Conservation (phyloP, 2,329 filamentous ascomycete genomes). For the Diaporthe australafricana region DNA sequence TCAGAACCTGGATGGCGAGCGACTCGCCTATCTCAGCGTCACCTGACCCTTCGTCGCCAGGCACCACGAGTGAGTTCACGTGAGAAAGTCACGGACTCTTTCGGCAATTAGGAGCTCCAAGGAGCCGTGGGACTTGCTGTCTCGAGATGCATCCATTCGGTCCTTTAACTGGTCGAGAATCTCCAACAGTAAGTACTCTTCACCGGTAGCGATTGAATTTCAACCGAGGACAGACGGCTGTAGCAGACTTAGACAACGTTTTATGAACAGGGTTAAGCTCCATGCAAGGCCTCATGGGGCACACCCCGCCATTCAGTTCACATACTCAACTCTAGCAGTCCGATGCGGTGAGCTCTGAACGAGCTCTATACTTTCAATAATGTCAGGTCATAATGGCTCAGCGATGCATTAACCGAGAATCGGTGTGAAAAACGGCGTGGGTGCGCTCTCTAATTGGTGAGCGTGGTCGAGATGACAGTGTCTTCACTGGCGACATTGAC, state of each 20-base stretch:
- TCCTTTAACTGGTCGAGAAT: not conserved
- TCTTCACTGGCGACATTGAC: constrained; percentile 5
- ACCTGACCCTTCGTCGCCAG: not conserved
- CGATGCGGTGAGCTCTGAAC: constrained; percentile 30
- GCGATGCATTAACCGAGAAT: not conserved
- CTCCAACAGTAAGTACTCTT: not conserved
- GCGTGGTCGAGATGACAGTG: constrained; percentile 22
- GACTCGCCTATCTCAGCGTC: constrained; percentile 27
- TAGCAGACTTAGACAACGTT: constrained; percentile 24
- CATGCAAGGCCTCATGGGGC: constrained; percentile 1
- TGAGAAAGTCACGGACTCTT: not conserved
- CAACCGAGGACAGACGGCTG: not conserved
- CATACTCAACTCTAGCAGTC: constrained; percentile 2
- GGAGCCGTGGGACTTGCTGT: not conserved
- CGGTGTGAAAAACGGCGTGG: constrained; percentile 14
- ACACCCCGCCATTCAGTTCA: constrained; percentile 1
- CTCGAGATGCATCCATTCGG: not conserved
- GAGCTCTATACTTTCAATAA: not conserved
- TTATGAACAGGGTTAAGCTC: constrained; percentile 31
- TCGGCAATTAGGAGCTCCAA: not conserved
- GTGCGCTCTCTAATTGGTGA: constrained; percentile 17
- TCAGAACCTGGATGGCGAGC: constrained; percentile 8
- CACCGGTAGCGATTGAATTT: not conserved
- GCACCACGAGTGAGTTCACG: not conserved
- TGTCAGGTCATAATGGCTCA: not conserved